phyloP scores from a whole-genome alignment of 208 protist genomes.

The Spongospora subterranea region DNA sequence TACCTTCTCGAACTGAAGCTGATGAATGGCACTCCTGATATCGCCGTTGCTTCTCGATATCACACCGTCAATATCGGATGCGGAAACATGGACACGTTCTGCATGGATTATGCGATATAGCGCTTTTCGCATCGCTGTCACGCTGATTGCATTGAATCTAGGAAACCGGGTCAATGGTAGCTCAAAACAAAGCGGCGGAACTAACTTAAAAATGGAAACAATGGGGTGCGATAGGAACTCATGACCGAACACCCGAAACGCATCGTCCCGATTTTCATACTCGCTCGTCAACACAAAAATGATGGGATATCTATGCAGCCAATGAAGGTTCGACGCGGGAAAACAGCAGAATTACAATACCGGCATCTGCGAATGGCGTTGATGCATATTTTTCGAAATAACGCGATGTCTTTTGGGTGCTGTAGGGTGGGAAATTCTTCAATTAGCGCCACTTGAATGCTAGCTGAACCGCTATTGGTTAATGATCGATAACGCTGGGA shows the following conservation, averaged over 20 bases:
- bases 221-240: background rate
- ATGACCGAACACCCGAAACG: background rate
- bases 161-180: background rate
- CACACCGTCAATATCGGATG: background rate
- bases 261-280: background rate
- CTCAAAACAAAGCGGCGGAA: background rate
- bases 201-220: background rate
- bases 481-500: slow-evolving; percentile 32
- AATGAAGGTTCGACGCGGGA: no score
- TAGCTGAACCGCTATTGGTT: background rate
- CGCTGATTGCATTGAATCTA: slow-evolving; percentile 16
- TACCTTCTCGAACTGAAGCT: slow-evolving; percentile 36
- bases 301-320: background rate
- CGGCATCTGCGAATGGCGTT: background rate
- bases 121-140: slow-evolving; percentile 23
- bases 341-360: no score
- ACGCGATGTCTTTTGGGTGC: background rate
- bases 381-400: background rate
- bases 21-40: slow-evolving; percentile 20
- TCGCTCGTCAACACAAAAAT: slow-evolving; percentile 18
- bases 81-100: background rate
- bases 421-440: background rate
- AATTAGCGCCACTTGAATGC: background rate
- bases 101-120: slow-evolving; percentile 6
- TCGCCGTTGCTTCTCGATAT: background rate